phyloP scores from a whole-genome alignment of 2,329 filamentous ascomycete species.

The Alternaria arborescens region DNA sequence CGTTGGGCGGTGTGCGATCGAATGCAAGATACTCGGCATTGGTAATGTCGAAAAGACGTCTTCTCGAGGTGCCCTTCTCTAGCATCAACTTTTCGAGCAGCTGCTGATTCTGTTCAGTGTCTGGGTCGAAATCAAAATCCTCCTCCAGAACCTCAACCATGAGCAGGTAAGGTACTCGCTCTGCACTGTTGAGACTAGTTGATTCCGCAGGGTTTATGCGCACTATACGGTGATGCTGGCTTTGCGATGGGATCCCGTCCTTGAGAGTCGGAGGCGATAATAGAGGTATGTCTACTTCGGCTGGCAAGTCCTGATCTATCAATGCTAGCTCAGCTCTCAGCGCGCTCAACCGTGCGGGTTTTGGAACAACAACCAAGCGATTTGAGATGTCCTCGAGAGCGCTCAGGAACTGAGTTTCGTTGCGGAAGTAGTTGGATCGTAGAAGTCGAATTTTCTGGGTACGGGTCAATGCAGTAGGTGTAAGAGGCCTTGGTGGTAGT shows the following conservation, averaged over 20 bases:
- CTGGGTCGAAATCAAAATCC: slow-evolving; percentile 83
- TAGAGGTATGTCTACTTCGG: slow-evolving; percentile 83
- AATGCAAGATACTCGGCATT: slow-evolving; percentile 66
- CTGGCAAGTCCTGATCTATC: slow-evolving; percentile 81
- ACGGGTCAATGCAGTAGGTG: slow-evolving; percentile 68
- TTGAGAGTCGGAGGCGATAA: slow-evolving; percentile 80
- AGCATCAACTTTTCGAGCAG: slow-evolving; percentile 70
- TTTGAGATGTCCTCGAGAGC: slow-evolving; percentile 86
- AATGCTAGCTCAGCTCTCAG: slow-evolving; percentile 81
- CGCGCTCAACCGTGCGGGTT: slow-evolving; percentile 81
- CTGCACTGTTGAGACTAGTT: slow-evolving; percentile 84
- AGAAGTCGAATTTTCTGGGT: slow-evolving; percentile 76
- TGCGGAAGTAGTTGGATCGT: slow-evolving; percentile 83
- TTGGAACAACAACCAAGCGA: slow-evolving; percentile 81
- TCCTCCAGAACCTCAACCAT: slow-evolving; percentile 85
- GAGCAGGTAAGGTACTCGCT: slow-evolving; percentile 83
- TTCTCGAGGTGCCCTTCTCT: slow-evolving; percentile 67
- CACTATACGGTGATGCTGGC: slow-evolving; percentile 82
- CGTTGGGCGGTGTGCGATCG: slow-evolving; percentile 55
- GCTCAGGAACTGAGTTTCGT: slow-evolving; percentile 80
- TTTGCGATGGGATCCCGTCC: slow-evolving; percentile 76
- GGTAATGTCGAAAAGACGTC: slow-evolving; percentile 63
- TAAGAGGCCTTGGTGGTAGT: slow-evolving; percentile 63
- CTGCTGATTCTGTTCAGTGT: slow-evolving; percentile 74
- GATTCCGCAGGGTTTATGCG: slow-evolving; percentile 84